Conservation (phyloP, 495 filamentous ascomycete species). For the Penicillium alfredii region DNA sequence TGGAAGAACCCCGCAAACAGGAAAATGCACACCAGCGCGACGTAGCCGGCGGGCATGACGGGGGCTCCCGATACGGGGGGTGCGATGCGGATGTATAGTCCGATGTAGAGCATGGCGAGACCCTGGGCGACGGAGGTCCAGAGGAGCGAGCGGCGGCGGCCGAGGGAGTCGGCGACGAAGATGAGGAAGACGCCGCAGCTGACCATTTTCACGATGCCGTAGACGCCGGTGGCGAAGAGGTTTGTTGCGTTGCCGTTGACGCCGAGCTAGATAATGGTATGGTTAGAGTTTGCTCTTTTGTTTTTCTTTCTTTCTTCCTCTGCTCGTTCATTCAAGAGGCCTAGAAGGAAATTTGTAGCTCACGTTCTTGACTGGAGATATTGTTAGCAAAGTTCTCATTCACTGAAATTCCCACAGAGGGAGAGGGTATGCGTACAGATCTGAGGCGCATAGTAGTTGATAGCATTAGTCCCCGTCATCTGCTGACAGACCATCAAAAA, state of each 20-base stretch:
- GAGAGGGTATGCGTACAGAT: constrained; percentile 50
- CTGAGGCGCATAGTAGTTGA: constrained; percentile 67
- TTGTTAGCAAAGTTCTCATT: not conserved
- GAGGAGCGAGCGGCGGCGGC: constrained; percentile 63
- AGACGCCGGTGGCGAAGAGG: constrained; percentile 50
- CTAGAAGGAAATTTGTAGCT: constrained; percentile 4
- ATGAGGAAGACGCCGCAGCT: constrained; percentile 58
- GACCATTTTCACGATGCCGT: constrained; percentile 50
- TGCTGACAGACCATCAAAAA: constrained; percentile 68
- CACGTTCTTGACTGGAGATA: constrained; percentile 19
- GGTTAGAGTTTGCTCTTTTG: not conserved
- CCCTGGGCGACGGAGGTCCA: constrained; percentile 68
- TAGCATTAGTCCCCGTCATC: constrained; percentile 60
- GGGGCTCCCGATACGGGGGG: constrained; percentile 48
- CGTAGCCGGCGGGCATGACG: constrained; percentile 55
- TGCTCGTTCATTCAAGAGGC: too few species aligned
- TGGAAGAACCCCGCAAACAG: constrained; percentile 72
- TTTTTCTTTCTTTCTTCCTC: too few species aligned
- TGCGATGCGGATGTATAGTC: constrained; percentile 67
- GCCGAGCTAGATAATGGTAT: constrained; percentile 28
- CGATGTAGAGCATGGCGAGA: constrained; percentile 73
- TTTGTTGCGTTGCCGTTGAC: constrained; percentile 38
- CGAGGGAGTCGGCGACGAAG: constrained; percentile 67
- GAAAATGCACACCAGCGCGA: constrained; percentile 66
- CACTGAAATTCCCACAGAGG: not conserved